Evolutionary conservation across 2,329 filamentous ascomycete species (phyloP).

Genomic region (Zalaria obscura): DNA sequence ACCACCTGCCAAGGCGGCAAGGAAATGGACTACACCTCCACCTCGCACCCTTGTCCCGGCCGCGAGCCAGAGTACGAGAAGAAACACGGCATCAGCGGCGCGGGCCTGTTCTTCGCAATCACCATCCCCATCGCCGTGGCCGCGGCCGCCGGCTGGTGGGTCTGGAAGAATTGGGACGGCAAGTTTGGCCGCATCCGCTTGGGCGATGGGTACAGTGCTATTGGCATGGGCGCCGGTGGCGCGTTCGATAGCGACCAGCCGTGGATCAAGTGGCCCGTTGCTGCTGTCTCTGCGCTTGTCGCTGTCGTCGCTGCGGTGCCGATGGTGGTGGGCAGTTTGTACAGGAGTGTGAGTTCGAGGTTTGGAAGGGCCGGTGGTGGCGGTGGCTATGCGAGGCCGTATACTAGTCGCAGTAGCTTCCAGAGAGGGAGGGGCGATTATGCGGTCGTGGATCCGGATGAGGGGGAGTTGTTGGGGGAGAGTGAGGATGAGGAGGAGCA

Average conservation of each 20-base stretch:
- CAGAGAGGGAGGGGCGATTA: slow-evolving; percentile 80
- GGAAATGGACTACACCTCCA: slow-evolving; percentile 55
- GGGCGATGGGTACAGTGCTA: slow-evolving; percentile 42
- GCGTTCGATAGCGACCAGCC: slow-evolving; percentile 56
- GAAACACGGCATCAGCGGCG: slow-evolving; percentile 53
- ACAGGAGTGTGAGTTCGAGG: slow-evolving; percentile 44
- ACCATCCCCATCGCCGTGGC: slow-evolving; percentile 61
- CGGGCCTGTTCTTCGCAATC: slow-evolving; percentile 75
- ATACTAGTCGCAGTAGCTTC: slow-evolving; percentile 82
- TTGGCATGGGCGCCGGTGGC: slow-evolving; percentile 14
- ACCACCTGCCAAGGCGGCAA: slow-evolving; percentile 70
- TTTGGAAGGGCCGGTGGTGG: slow-evolving; percentile 37
- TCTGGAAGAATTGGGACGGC: slow-evolving; percentile 70
- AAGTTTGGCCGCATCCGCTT: slow-evolving; percentile 85
- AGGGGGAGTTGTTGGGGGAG: slow-evolving; percentile 85
- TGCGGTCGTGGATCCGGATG: slow-evolving; percentile 76
- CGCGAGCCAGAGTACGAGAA: slow-evolving; percentile 73
- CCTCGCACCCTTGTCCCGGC: slow-evolving; percentile 53
- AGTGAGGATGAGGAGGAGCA: slow-evolving; percentile 78
- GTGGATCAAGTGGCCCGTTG: slow-evolving; percentile 63
- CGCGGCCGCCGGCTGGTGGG: slow-evolving; percentile 63
- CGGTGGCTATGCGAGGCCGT: slow-evolving; percentile 48
- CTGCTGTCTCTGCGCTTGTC: slow-evolving; percentile 38
- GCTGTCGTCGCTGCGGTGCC: slow-evolving; percentile 42
- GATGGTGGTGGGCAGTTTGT: slow-evolving; percentile 56